phyloP scores from a whole-genome alignment of 768 basidiomycete species.

The Chalciporus sphaerocephalus region DNA sequence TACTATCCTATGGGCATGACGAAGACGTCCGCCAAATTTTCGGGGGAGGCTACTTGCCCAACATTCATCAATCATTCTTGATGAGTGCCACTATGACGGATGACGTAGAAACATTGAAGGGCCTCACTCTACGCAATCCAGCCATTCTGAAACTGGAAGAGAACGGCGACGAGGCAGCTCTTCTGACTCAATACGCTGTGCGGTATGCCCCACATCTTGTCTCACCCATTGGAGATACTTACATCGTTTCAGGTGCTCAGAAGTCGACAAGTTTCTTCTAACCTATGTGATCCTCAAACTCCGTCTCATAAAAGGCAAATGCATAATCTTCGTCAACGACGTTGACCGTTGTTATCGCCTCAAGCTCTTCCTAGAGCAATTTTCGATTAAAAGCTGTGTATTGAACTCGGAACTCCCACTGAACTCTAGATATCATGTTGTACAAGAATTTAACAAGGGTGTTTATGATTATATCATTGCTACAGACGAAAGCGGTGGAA shows the following conservation, averaged over 20 bases:
- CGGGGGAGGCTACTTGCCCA: slow-evolving; percentile 66
- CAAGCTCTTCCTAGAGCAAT: slow-evolving; percentile 97
- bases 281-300: slow-evolving; percentile 96
- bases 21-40: slow-evolving; percentile 78
- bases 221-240: not conserved
- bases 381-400: slow-evolving; percentile 93
- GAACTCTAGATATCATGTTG: slow-evolving; percentile 93
- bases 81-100: slow-evolving; percentile 99
- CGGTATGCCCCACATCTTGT: slow-evolving; percentile 41
- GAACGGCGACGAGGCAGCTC: slow-evolving; percentile 73
- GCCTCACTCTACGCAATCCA: slow-evolving; percentile 80
- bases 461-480: slow-evolving; percentile 99
- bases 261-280: slow-evolving; percentile 95
- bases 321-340: slow-evolving; percentile 93
- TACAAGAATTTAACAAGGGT: slow-evolving; percentile 98
- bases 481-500: slow-evolving; percentile 79
- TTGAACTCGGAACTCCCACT: slow-evolving; percentile 93
- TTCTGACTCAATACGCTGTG: slow-evolving; percentile 83
- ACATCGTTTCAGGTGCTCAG: slow-evolving; percentile 59
- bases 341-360: slow-evolving; percentile 92
- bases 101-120: slow-evolving; percentile 89
- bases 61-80: slow-evolving; percentile 84
- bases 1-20: slow-evolving; percentile 94
- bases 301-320: slow-evolving; percentile 93
- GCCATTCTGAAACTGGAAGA: slow-evolving; percentile 86